Evolutionary conservation across 2,329 filamentous ascomycete species (phyloP).

Genomic region (Aspergillus texensis): DNA sequence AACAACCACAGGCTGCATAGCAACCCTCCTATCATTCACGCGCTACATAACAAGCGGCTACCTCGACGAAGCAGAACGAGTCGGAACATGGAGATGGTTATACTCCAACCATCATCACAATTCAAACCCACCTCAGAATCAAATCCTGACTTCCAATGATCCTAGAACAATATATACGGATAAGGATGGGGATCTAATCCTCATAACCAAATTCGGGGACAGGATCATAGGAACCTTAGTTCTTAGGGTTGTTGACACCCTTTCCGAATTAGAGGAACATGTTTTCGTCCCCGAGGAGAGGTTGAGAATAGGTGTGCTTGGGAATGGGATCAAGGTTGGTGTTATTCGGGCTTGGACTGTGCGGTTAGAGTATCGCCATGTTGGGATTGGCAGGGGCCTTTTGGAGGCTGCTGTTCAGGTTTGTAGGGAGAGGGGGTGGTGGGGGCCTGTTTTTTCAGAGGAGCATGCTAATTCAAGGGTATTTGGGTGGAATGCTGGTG

Average conservation of each 20-base stretch:
- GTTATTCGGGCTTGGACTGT: slow-evolving; percentile 85
- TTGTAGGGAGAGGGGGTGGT: slow-evolving; percentile 69
- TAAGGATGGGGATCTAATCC: slow-evolving; percentile 56
- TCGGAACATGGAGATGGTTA: slow-evolving; percentile 20
- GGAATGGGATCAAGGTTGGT: neutral
- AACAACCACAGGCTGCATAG: slow-evolving; percentile 6
- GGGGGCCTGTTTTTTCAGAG: slow-evolving; percentile 69
- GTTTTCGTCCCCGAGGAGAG: neutral
- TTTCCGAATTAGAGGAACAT: neutral
- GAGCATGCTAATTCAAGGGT: slow-evolving; percentile 47
- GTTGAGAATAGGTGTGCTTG: neutral
- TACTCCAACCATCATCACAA: neutral
- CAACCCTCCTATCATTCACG: neutral
- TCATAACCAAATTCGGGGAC: slow-evolving; percentile 63
- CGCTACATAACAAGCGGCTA: slow-evolving; percentile 40
- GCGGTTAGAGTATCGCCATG: slow-evolving; percentile 66
- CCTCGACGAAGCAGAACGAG: slow-evolving; percentile 62
- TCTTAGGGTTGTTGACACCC: slow-evolving; percentile 40
- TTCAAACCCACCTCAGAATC: too few species aligned
- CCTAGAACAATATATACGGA: slow-evolving; percentile 13
- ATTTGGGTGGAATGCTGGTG: too few species aligned
- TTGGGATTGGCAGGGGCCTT: slow-evolving; percentile 72
- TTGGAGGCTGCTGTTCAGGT: slow-evolving; percentile 72
- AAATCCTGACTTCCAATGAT: rapidly evolving
- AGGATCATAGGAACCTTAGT: slow-evolving; percentile 73